These are phyloP conservation scores for Achaetomium macrosporum DNA, from an alignment of 2,329 filamentous ascomycete genomes.

Conservation along the genomic window DNA sequence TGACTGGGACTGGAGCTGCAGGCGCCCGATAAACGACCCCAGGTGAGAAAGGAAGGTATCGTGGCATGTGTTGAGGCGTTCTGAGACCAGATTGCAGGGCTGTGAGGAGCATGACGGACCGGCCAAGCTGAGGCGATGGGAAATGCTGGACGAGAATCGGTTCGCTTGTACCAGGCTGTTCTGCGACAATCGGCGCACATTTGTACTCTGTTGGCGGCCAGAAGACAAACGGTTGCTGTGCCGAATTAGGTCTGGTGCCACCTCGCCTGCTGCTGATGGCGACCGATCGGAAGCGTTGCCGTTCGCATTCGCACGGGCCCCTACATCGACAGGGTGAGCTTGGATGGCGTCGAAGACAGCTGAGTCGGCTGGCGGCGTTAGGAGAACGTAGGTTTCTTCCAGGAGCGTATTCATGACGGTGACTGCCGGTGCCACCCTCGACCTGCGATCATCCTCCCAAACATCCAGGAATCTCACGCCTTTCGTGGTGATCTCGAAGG, in stretches of 20 bases:
- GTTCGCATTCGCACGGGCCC: conserved; percentile 33
- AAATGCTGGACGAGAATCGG: conserved; percentile 45
- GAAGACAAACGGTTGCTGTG: conserved; percentile 45
- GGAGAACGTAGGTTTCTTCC: conserved; percentile 54
- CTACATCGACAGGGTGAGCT: conserved; percentile 34
- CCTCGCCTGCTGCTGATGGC: conserved; percentile 34
- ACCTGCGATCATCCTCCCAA: conserved; percentile 59
- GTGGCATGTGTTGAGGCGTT: conserved; percentile 71
- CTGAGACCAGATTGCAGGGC: conserved; percentile 72
- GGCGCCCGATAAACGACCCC: conserved; percentile 82
- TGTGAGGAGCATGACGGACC: conserved; percentile 57
- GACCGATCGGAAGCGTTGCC: conserved; percentile 32
- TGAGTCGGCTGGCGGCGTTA: conserved; percentile 58
- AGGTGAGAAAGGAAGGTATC: conserved; percentile 87
- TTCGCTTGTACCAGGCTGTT: conserved; percentile 32
- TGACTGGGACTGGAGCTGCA: conserved; percentile 89
- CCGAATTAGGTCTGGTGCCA: conserved; percentile 31
- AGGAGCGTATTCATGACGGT: conserved; percentile 55
- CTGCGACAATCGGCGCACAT: conserved; percentile 32
- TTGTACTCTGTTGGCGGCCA: conserved; percentile 31
- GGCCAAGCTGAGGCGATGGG: conserved; percentile 74
- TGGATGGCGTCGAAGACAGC: conserved; percentile 40
- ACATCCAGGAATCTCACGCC: conserved; percentile 86
- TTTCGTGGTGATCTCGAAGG: conserved; percentile 89
- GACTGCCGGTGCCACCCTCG: conserved; percentile 43